Base-by-base conservation (phyloP, 192 early-diverging fungal genomes). In the Nowakowskiella sp. region DNA sequence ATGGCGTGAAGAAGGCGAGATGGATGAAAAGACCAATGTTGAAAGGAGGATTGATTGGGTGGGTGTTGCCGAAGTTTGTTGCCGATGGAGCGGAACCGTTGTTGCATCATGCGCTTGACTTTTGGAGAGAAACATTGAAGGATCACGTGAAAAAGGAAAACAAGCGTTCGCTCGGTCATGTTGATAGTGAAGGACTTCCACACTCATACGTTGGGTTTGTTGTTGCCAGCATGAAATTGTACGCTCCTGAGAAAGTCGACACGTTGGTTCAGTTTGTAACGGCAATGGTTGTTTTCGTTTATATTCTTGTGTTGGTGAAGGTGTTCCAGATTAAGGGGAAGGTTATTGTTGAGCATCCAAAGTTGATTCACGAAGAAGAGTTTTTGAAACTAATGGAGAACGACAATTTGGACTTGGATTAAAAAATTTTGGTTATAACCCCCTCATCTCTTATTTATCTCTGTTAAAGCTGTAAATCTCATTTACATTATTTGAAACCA, bases 331-430 rank as follows among this genome's bases (percentile, higher is more conserved):
- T 79, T 24, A 42, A 58, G 26, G 77, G 70, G 23, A 48, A 61
- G 33, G 28, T 27, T 4, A 59, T 79, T 13, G 77, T 79, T 13
- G 61, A 71, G 55, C 44, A 54, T 2, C 77, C 72, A 16, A 63
- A 33, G 22, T 55, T 79, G 55, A 57, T 71, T 29, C 34, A 51
- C 27, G 68, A 66, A n/a, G n/a, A n/a, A n/a, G n/a, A n/a, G n/a
- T n/a, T n/a, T n/a, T n/a, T n/a, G n/a, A n/a, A n/a, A n/a, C n/a
- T n/a, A n/a, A n/a, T n/a, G n/a, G n/a, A n/a, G n/a, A n/a, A n/a
- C n/a, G n/a, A n/a, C n/a, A n/a, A n/a, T n/a, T n/a, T n/a, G n/a
- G n/a, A n/a, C n/a, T n/a, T n/a, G n/a, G n/a, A n/a, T n/a, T n/a
- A n/a, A n/a, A n/a, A n/a, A n/a, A n/a, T n/a, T n/a, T n/a, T n/a